Base-by-base conservation (phyloP, 495 filamentous ascomycete species). In the Trichoderma erinaceum region DNA sequence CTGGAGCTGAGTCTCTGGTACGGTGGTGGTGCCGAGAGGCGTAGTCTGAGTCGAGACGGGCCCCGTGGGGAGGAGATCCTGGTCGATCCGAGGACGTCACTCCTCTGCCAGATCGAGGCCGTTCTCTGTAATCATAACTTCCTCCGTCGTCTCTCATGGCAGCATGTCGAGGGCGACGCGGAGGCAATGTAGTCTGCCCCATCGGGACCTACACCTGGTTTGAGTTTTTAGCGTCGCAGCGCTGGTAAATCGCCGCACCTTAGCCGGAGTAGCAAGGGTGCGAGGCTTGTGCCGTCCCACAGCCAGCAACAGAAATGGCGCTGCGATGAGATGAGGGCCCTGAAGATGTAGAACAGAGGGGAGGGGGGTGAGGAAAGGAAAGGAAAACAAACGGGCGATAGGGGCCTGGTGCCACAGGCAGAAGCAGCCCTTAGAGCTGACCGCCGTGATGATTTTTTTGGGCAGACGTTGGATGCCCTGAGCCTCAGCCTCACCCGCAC, bases 61-160 rank as follows among this genome's bases (percentile, higher is more conserved):
- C 66, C n/a, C 66, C 46, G 25, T 72, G 67, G 12, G 46, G 69
- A 32, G 66, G 41, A 63, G 68, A 73, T 67, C 15, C 43, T 52
- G 61, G 66, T 71, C 71, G 68, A 41, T 58, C 64, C 32, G 21
- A 43, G n/a, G 63, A 44, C 35, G 56, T 67, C 16, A 68, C 63
- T 58, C 71, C 58, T 44, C 66, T 46, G 41, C 61, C 67, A 64
- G 58, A 29, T 64, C 67, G 56, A 63, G 52, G 35, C 41, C 67
- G 56, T 48, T 68, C 43, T 64, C 67, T 52, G 41, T 25, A 63
- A 32, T 68, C 67, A 50, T 68, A 16, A 29, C 41, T 68, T 64
- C 61, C 58, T 50, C 41, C 38, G 67, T 64, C 67, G 61, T 48
- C 52, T 64, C 48, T 64, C 56, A 68, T 68, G 48, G 67, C 56